Evolutionary conservation across 768 basidiomycete species (phyloP).

Genomic region (Hirschioporus abietinus): DNA sequence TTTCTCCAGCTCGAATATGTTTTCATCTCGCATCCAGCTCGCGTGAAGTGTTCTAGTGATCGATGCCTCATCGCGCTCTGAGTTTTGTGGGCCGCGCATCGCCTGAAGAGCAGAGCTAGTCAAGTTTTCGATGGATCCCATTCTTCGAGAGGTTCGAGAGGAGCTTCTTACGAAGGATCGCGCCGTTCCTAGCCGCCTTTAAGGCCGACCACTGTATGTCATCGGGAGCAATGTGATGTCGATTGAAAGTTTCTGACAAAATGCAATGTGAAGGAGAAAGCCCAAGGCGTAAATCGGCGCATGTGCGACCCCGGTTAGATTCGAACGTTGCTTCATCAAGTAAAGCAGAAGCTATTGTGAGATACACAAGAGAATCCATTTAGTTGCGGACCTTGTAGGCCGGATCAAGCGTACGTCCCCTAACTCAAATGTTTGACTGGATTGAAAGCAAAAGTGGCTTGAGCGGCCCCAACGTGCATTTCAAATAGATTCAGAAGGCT

Average conservation of each 20-base stretch:
- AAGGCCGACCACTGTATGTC: not conserved
- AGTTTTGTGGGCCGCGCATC: not conserved
- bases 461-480: not conserved
- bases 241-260: not conserved
- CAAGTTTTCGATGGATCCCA: not conserved
- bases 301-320: not conserved
- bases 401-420: not conserved
- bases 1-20: constrained; percentile 11
- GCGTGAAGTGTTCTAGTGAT: constrained; percentile 10
- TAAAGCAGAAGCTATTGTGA: not conserved
- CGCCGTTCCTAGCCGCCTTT: not conserved
- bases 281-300: not conserved
- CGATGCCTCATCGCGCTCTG: not conserved
- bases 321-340: not conserved
- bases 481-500: no score
- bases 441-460: not conserved
- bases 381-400: not conserved
- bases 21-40: constrained; percentile 7
- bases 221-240: not conserved
- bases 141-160: not conserved
- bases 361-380: not conserved
- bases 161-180: not conserved
- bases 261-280: not conserved
- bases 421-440: not conserved
- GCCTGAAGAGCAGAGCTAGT: not conserved